phyloP scores from a whole-genome alignment of 2,329 filamentous ascomycete genomes.

The Ceratocystis papillata region DNA sequence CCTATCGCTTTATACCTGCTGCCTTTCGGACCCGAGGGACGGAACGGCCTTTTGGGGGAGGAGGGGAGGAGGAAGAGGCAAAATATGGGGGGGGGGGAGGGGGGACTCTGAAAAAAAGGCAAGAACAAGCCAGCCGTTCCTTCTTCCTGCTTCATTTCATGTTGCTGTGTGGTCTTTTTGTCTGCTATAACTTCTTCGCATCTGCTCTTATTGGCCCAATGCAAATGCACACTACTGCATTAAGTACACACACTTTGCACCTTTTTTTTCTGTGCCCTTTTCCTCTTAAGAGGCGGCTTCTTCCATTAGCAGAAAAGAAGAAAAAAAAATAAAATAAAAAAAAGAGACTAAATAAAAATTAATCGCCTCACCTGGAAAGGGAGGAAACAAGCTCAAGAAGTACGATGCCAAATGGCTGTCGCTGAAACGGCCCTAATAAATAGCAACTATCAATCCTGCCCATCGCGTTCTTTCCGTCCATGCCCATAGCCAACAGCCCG shows the following conservation, averaged over 20 bases:
- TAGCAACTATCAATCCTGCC: not conserved
- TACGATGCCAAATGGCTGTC: not conserved
- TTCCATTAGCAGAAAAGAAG: not conserved
- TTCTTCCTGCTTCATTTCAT: not conserved
- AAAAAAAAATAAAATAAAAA: not conserved
- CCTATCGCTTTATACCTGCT: not conserved
- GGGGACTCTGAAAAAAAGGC: not conserved
- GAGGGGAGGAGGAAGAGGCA: not conserved
- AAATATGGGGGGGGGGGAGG: not conserved
- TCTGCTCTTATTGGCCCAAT: not conserved
- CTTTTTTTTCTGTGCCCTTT: no score
- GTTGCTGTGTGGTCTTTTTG: not conserved
- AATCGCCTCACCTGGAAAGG: not conserved
- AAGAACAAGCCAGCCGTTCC: not conserved
- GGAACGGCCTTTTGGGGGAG: conserved; percentile 4
- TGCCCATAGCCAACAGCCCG: not conserved
- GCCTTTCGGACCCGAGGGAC: not conserved
- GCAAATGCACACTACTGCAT: no score
- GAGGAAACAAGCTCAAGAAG: not conserved
- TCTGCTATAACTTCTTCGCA: not conserved
- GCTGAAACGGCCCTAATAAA: not conserved
- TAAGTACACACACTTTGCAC: not conserved
- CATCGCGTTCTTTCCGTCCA: not conserved
- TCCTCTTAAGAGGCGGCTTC: not conserved
- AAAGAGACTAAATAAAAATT: not conserved